A percentile compares a stretch with the other conserved stretches of the same genome.
phyloP scores from a whole-genome alignment of 1,284 basidiomycete genomes.

The Marasmius fiardii region DNA sequence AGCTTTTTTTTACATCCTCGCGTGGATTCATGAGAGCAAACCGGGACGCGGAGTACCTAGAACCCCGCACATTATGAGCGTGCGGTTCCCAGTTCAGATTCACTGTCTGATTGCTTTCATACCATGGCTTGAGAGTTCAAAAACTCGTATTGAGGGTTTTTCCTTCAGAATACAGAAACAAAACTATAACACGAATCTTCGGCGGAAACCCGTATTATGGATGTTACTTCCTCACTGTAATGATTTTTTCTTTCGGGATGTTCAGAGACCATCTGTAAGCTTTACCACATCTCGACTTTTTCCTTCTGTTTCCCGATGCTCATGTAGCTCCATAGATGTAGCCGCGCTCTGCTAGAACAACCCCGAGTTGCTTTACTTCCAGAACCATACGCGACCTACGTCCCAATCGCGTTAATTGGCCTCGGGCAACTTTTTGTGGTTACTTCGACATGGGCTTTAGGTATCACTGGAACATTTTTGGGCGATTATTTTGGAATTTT shows the following conservation, averaged over 20 bases:
- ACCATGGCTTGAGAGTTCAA: not conserved
- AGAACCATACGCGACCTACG: slow-evolving; percentile 52
- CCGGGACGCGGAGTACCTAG: too few relatives aligned
- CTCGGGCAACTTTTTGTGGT: slow-evolving; percentile 81
- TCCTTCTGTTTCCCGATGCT: not conserved
- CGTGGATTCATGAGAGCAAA: too few relatives aligned
- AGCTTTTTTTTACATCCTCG: not conserved
- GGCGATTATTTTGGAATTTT: slow-evolving; percentile 99
- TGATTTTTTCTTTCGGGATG: slow-evolving; percentile 86
- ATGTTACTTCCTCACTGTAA: slow-evolving; percentile 88
- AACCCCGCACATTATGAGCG: too few relatives aligned
- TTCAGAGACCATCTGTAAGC: slow-evolving; percentile 84
- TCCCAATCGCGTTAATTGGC: slow-evolving; percentile 49
- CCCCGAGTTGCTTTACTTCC: slow-evolving; percentile 58
- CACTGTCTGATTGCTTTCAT: not conserved
- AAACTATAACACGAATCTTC: slow-evolving; percentile 80
- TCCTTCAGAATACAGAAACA: slow-evolving; percentile 77
- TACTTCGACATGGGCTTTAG: slow-evolving; percentile 88
- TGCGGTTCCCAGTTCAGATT: not conserved
- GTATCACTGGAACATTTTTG: slow-evolving; percentile 92
- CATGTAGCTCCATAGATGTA: too few relatives aligned
- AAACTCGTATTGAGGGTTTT: not conserved
- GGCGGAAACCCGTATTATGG: slow-evolving; percentile 61
- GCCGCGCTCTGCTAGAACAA: slow-evolving; percentile 68
- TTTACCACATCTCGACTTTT: not conserved